Conservation (phyloP, 2,329 filamentous ascomycete species). For the Clonostachys solani region DNA sequence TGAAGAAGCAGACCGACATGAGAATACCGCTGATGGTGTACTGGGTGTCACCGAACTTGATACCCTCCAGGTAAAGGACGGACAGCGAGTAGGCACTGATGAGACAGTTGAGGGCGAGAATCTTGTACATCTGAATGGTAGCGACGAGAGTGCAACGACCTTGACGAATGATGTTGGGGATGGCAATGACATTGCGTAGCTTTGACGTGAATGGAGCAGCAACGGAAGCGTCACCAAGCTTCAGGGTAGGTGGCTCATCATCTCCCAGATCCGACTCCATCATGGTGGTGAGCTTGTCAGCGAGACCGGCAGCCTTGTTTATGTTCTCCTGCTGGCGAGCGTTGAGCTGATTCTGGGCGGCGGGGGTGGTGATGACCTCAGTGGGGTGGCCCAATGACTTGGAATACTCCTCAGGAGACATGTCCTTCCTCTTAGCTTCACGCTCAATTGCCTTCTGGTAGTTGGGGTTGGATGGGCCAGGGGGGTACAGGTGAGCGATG, state of each 20-base stretch:
- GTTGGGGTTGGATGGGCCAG: constrained; percentile 87
- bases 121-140: constrained; percentile 99
- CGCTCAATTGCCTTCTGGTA: constrained; percentile 88
- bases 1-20: constrained; percentile 99
- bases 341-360: neutral
- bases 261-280: constrained; percentile 87
- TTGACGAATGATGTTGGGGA: constrained; percentile 97
- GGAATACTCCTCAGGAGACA: constrained; percentile 54
- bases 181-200: constrained; percentile 91
- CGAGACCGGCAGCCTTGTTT: constrained; percentile 71
- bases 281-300: constrained; percentile 85
- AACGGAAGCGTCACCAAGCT: constrained; percentile 94
- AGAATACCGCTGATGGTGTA: constrained; percentile 99
- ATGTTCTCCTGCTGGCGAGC: constrained; percentile 55
- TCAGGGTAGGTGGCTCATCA: constrained; percentile 89
- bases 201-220: constrained; percentile 98
- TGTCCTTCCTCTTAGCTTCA: constrained; percentile 75
- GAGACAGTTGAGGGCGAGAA: constrained; percentile 92
- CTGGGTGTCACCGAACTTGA: constrained; percentile 98
- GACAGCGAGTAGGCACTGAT: constrained; percentile 97
- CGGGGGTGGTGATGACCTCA: constrained; percentile 40
- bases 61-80: constrained; percentile 94
- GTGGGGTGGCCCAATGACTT: constrained; percentile 47
- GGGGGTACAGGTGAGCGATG: constrained; percentile 92
- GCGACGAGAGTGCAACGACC: constrained; percentile 96